phyloP scores from a whole-genome alignment of 768 basidiomycete genomes.

The Daedaleopsis sinensis region DNA sequence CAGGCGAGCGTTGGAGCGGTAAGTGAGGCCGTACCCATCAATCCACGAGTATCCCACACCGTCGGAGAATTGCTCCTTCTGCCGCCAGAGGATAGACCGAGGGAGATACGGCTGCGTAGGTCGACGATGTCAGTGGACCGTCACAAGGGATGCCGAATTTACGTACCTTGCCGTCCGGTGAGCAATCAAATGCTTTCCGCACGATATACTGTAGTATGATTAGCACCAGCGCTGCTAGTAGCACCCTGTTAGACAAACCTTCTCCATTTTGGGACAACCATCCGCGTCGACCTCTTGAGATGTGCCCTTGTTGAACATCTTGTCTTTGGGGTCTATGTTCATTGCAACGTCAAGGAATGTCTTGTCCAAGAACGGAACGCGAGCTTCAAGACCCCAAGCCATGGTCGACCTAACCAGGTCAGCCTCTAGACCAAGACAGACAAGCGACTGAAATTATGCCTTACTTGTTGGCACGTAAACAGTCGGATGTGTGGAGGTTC shows the following conservation, averaged over 20 bases:
- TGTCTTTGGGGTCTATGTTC: conserved; percentile 85
- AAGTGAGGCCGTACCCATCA: conserved; percentile 65
- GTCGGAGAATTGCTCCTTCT: conserved; percentile 99
- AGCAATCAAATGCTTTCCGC: conserved; percentile 92
- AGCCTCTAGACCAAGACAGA: neutral
- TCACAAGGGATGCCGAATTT: neutral
- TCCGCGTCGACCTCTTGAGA: conserved; percentile 78
- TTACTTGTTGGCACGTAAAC: conserved; percentile 96
- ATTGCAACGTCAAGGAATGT: conserved; percentile 92
- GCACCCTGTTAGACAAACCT: conserved; percentile 49
- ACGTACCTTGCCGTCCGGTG: conserved; percentile 73
- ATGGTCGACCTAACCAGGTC: conserved; percentile 77
- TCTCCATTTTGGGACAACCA: conserved; percentile 93
- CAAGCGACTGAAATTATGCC: conserved; percentile 21
- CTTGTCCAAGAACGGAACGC: conserved; percentile 99
- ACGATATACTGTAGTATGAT: conserved; percentile 73
- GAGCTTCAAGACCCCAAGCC: conserved; percentile 99
- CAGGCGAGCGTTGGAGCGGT: neutral
- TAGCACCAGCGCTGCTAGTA: conserved; percentile 9
- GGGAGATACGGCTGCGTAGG: conserved; percentile 85
- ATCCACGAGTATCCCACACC: conserved; percentile 99
- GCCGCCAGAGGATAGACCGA: conserved; percentile 93
- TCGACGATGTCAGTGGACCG: conserved; percentile 5
- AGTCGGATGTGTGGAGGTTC: conserved; percentile 96
- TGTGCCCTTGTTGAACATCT: conserved; percentile 86